Evolutionary conservation across 176 grass and related monocot species (phyloP).

Genomic region (Eragrostis curvula): DNA sequence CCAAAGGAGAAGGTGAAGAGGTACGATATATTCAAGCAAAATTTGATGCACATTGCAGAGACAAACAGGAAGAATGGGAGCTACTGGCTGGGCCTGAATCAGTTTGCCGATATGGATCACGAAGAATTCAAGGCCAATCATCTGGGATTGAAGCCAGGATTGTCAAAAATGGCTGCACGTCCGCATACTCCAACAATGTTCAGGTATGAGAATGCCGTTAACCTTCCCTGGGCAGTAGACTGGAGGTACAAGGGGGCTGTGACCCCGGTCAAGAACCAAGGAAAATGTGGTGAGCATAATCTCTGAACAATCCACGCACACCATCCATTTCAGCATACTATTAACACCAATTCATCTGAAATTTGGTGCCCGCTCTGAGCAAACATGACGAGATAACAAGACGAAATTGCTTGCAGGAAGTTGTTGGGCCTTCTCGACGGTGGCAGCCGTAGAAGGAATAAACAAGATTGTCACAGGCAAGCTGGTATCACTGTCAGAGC

Average conservation of each 20-base stretch:
- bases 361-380: neutral
- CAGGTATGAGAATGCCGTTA: constrained; percentile 36
- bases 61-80: constrained; percentile 63
- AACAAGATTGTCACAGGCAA: constrained; percentile 82
- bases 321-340: neutral
- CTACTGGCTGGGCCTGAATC: constrained; percentile 79
- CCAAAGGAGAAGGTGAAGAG: constrained; percentile 62
- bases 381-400: neutral
- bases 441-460: constrained; percentile 83
- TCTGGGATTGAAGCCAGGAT: constrained; percentile 46
- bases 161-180: constrained; percentile 9
- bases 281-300: constrained; percentile 59
- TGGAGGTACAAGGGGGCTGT: constrained; percentile 88
- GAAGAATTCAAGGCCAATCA: constrained; percentile 77
- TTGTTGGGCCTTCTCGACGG: constrained; percentile 91
- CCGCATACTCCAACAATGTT: constrained; percentile 30
- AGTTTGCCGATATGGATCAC: constrained; percentile 71
- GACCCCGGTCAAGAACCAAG: constrained; percentile 82
- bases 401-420: constrained; percentile 50
- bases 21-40: constrained; percentile 69
- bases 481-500: constrained; percentile 75
- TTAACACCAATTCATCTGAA: neutral
- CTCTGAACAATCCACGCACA: constrained; percentile 19
- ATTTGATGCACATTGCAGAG: constrained; percentile 78
- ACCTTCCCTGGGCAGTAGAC: constrained; percentile 67